These are phyloP conservation scores for Chlorella sp. DNA, from an alignment of 139 green algal species.

Conservation along the genomic window DNA sequence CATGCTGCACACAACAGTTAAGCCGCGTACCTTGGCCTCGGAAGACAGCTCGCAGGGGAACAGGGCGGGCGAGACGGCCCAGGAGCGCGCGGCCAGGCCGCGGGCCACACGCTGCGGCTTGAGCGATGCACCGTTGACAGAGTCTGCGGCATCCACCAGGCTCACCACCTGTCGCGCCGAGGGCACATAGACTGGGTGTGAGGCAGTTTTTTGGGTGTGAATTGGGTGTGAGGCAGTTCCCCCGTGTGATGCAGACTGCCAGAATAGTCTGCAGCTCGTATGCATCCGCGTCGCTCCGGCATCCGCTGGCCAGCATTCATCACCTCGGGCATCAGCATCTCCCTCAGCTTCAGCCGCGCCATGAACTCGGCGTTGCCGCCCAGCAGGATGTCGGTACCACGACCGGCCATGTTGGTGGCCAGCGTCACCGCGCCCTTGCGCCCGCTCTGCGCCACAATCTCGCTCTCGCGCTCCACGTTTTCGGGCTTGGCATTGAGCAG, in stretches of 20 bases:
- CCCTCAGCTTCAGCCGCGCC: conserved; percentile 91
- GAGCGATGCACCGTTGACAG: neutral
- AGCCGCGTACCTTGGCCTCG: conserved; percentile 23
- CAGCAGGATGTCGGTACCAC: conserved; percentile 98
- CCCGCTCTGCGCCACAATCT: conserved; percentile 95
- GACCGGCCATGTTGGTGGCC: conserved; percentile 98
- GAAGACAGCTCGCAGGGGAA: conserved; percentile 88
- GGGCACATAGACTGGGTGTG: no score
- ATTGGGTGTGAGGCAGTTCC: no score
- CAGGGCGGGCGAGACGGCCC: conserved; percentile 63
- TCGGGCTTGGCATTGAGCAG: conserved; percentile 99
- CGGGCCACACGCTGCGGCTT: no score
- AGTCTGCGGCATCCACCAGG: neutral
- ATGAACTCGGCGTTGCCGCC: conserved; percentile 92
- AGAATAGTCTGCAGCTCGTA: no score
- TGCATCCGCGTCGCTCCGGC: conserved; percentile 37
- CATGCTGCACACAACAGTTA: no score
- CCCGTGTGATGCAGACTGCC: neutral
- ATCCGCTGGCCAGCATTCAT: no score
- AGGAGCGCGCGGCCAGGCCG: conserved; percentile 42
- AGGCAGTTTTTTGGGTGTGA: no score
- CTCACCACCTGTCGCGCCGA: no score
- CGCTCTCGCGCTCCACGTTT: conserved; percentile 96
- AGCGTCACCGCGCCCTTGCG: conserved; percentile 90
- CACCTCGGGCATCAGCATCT: conserved; percentile 88